Conservation (phyloP, 208 protist genomes). For the Trypanosoma conorhini region DNA sequence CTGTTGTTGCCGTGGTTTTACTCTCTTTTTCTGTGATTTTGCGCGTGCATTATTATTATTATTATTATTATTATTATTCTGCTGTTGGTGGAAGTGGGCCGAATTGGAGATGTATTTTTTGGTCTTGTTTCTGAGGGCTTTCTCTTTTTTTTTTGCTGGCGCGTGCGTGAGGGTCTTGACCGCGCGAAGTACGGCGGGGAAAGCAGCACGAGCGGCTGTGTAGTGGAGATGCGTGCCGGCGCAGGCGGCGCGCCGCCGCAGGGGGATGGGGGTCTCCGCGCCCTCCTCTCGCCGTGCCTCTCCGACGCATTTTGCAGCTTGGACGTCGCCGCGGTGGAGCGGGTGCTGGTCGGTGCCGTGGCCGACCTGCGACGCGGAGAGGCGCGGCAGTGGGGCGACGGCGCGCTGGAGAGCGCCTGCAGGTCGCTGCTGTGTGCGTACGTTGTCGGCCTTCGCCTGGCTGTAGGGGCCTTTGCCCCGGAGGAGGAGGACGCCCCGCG, state of each 20-base stretch:
- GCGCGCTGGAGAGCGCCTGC: neutral
- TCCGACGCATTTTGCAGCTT: neutral
- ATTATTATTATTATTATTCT: neutral
- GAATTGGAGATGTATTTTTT: conserved; percentile 14
- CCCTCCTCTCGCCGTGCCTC: neutral
- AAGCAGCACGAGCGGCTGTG: neutral
- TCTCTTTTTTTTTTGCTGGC: conserved; percentile 4
- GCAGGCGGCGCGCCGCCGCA: neutral
- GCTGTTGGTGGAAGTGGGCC: neutral
- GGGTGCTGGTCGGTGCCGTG: neutral
- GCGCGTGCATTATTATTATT: neutral
- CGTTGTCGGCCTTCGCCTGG: neutral
- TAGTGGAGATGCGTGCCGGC: neutral
- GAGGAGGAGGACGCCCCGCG: neutral
- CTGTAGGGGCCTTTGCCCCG: neutral
- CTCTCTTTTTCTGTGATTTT: conserved; percentile 17
- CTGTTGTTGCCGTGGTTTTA: neutral
- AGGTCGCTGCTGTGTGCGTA: conserved; percentile 8
- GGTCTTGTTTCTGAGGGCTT: neutral
- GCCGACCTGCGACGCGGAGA: neutral
- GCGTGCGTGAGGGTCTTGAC: neutral
- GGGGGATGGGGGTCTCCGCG: neutral
- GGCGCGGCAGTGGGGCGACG: neutral
- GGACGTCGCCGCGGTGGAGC: conserved; percentile 2
- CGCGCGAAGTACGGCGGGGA: neutral